Percentiles rank a stretch among this genome's conserved stretches.
Conservation (phyloP, 176 grass and related monocot species). For the Bothriochloa decipiens region DNA sequence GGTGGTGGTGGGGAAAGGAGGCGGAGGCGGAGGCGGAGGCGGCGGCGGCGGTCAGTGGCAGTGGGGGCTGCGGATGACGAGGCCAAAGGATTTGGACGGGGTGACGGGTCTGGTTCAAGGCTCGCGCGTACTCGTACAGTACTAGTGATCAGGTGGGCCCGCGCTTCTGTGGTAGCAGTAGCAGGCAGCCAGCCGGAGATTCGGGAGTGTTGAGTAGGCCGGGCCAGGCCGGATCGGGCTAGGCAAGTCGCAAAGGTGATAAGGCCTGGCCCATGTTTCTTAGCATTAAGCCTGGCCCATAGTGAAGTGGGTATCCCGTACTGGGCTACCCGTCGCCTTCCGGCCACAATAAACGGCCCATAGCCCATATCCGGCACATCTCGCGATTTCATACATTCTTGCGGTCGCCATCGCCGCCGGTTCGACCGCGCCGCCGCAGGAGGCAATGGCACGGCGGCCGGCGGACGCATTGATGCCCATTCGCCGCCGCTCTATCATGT, state of each 20-base stretch:
- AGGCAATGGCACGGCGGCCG: background rate
- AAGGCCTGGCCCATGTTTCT: background rate
- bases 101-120: background rate
- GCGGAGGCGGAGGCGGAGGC: background rate
- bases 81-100: conserved; percentile 9
- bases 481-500: background rate
- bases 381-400: no score
- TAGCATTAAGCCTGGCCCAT: background rate
- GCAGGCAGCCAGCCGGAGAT: background rate
- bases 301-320: background rate
- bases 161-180: background rate
- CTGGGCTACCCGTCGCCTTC: background rate
- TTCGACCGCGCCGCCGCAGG: background rate
- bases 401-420: background rate
- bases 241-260: background rate
- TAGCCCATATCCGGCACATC: background rate
- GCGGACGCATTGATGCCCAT: background rate
- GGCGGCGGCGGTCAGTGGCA: conserved; percentile 37
- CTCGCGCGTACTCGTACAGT: background rate
- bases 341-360: background rate
- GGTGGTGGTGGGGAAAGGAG: background rate
- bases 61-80: conserved; percentile 28
- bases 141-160: conserved; percentile 31
- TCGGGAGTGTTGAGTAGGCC: conserved; percentile 1
- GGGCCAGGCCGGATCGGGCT: no score